phyloP scores from a whole-genome alignment of 2,329 filamentous ascomycete species.

The Didymella segeticola region DNA sequence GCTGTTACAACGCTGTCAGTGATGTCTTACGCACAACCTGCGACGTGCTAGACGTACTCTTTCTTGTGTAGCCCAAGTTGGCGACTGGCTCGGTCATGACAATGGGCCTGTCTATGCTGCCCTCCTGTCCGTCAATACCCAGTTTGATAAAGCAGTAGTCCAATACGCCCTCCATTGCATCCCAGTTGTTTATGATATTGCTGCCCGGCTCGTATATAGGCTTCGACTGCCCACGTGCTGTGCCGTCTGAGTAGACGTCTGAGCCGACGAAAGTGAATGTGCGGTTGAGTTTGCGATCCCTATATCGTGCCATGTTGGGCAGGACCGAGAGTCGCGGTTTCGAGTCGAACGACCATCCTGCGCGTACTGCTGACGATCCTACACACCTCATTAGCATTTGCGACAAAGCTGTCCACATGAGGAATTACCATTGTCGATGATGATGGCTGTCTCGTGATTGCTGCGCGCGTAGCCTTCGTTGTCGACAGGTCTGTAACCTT shows the following conservation, averaged over 20 bases:
- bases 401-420: neutral
- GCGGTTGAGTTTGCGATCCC: slow-evolving; percentile 90
- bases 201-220: slow-evolving; percentile 90
- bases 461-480: slow-evolving; percentile 76
- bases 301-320: slow-evolving; percentile 92
- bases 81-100: slow-evolving; percentile 96
- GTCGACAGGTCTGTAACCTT: slow-evolving; percentile 63
- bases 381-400: slow-evolving; percentile 24
- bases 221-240: slow-evolving; percentile 86
- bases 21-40: neutral
- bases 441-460: slow-evolving; percentile 72
- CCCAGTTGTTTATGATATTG: slow-evolving; percentile 95
- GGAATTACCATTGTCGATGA: slow-evolving; percentile 92
- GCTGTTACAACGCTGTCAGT: slow-evolving; percentile 59
- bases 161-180: slow-evolving; percentile 91
- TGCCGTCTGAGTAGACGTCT: slow-evolving; percentile 94
- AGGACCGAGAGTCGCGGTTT: slow-evolving; percentile 80
- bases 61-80: slow-evolving; percentile 86
- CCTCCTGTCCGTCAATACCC: slow-evolving; percentile 78
- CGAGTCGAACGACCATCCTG: slow-evolving; percentile 93
- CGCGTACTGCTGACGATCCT: slow-evolving; percentile 89
- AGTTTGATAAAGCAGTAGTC: slow-evolving; percentile 96
- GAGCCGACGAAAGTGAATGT: slow-evolving; percentile 91
- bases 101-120: slow-evolving; percentile 81
- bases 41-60: slow-evolving; percentile 67